Percentiles rank a stretch among this genome's conserved stretches.
These are phyloP conservation scores for Agastache rugosa DNA, from an alignment of 257 asterid genomes.

Conservation along the genomic window DNA sequence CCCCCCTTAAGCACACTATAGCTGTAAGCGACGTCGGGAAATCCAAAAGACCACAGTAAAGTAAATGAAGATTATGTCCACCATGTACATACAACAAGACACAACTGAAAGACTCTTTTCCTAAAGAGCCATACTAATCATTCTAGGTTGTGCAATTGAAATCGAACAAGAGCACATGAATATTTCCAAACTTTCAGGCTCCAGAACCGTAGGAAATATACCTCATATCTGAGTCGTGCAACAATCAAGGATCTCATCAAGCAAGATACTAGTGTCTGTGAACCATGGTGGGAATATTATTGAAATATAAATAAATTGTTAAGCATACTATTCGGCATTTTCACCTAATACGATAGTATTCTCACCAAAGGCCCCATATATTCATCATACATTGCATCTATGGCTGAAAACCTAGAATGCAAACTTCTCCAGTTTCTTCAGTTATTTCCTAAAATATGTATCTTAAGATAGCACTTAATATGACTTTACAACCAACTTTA, in stretches of 20 bases:
- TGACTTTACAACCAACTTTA: conserved; percentile 5
- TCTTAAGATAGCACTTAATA: background rate
- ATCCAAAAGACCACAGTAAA: conserved; percentile 11
- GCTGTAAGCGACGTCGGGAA: background rate
- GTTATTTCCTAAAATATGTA: background rate
- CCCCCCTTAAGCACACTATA: background rate
- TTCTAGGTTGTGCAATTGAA: background rate
- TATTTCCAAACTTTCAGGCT: background rate
- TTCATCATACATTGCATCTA: background rate
- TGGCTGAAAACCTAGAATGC: background rate
- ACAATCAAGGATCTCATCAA: background rate
- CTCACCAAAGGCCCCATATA: background rate
- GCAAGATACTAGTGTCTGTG: background rate
- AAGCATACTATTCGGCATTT: background rate
- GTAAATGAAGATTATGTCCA: background rate
- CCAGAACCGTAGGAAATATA: background rate
- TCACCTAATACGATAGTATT: background rate
- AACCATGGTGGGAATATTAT: no score
- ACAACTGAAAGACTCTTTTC: background rate
- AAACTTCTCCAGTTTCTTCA: background rate
- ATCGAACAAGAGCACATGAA: background rate
- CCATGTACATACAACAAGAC: background rate
- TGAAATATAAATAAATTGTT: no score
- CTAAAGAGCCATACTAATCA: background rate
- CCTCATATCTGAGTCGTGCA: background rate